Evolutionary conservation across 73 alveolate species (phyloP).

Genomic region (Vitrella brassicaformis): DNA sequence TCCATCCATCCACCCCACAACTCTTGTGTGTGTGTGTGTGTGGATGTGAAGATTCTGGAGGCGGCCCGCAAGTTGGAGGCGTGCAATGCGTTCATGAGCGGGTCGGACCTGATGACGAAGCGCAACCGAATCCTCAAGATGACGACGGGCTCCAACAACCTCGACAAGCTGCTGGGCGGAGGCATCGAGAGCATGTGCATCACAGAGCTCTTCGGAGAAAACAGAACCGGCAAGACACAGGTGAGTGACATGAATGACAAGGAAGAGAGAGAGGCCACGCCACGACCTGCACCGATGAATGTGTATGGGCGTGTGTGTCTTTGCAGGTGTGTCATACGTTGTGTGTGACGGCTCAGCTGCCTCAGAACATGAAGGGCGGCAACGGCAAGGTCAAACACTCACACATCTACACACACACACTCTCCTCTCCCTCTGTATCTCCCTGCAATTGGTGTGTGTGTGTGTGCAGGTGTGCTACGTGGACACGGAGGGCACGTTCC

Average conservation of each 20-base stretch:
- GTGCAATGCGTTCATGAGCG: conserved; percentile 52
- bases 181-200: conserved; percentile 82
- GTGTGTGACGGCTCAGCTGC: conserved; percentile 84
- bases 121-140: conserved; percentile 54
- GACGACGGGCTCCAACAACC: conserved; percentile 57
- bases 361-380: conserved; percentile 64
- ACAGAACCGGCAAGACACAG: conserved; percentile 78
- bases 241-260: too few species aligned
- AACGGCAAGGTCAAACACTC: conserved; percentile 50
- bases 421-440: too few species aligned
- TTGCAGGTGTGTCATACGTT: conserved; percentile 74
- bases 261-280: too few species aligned
- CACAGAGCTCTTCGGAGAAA: conserved; percentile 77
- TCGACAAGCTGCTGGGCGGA: conserved; percentile 63
- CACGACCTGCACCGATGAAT: too few species aligned
- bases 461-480: conserved; percentile 65
- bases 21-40: too few species aligned
- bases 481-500: conserved; percentile 88
- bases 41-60: conserved; percentile 52
- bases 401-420: too few species aligned
- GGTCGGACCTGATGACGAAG: conserved; percentile 44
- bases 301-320: too few species aligned
- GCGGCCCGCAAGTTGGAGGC: conserved; percentile 66
- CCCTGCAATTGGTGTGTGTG: too few species aligned
- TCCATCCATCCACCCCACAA: too few species aligned